These are phyloP conservation scores for Candida koratica DNA, from an alignment of 805 yeast species.

Conservation along the genomic window DNA sequence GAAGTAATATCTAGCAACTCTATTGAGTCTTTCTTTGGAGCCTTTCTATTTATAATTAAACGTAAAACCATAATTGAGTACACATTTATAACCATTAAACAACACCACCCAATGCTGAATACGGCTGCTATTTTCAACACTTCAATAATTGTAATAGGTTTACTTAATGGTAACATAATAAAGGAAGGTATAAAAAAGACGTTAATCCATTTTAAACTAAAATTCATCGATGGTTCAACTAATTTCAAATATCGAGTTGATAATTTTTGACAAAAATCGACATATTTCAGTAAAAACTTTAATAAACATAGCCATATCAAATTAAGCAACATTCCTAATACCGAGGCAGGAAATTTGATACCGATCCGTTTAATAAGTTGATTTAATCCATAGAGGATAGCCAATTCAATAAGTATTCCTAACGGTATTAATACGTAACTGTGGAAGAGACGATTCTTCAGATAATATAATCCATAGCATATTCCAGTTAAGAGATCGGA, in stretches of 20 bases:
- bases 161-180: constrained; percentile 63
- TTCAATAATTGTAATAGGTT: constrained; percentile 61
- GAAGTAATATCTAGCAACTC: constrained; percentile 11
- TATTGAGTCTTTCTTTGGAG: constrained; percentile 10
- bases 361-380: constrained; percentile 41
- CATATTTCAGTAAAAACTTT: constrained; percentile 22
- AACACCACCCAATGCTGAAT: constrained; percentile 60
- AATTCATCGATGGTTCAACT: constrained; percentile 62
- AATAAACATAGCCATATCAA: constrained; percentile 43
- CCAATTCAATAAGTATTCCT: constrained; percentile 45
- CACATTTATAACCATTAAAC: constrained; percentile 43
- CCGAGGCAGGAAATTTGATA: constrained; percentile 65
- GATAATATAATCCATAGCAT: constrained; percentile 30
- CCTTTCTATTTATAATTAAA: constrained; percentile 14
- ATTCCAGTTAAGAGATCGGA: constrained; percentile 4
- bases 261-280: constrained; percentile 16
- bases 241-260: constrained; percentile 30
- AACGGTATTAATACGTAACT: constrained; percentile 46
- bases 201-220: constrained; percentile 72
- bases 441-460: constrained; percentile 32
- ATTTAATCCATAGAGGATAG: constrained; percentile 52
- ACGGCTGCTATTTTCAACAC: constrained; percentile 73
- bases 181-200: constrained; percentile 76
- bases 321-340: constrained; percentile 61
- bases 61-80: constrained; percentile 33